phyloP scores from a whole-genome alignment of 306 rosid species.

The Cotoneaster glaucophyllus region DNA sequence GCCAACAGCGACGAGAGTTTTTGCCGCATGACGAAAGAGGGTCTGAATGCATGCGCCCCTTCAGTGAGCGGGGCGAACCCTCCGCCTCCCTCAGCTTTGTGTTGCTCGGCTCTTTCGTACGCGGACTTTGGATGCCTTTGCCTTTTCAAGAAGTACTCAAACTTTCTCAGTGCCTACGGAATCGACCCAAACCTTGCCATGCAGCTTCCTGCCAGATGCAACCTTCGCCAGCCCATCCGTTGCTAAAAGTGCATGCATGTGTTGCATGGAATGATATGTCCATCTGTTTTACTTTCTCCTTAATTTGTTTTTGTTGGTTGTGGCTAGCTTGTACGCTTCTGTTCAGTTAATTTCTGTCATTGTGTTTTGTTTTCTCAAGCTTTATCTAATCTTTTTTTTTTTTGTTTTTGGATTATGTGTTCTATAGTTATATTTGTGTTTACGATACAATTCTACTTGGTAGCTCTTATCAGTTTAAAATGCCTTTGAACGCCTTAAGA shows the following conservation, averaged over 20 bases:
- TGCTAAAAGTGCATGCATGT: conserved; percentile 14
- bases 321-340: background rate
- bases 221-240: conserved; percentile 17
- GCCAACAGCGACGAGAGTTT: background rate
- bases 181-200: conserved; percentile 40
- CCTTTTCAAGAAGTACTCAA: conserved; percentile 22
- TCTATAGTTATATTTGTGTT: background rate
- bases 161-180: conserved; percentile 18
- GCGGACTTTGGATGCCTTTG: conserved; percentile 54
- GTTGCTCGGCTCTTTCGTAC: conserved; percentile 38
- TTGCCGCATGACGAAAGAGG: conserved; percentile 25
- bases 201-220: conserved; percentile 53
- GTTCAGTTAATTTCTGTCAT: background rate
- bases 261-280: background rate
- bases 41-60: conserved; percentile 27
- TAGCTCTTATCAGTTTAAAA: too few relatives aligned
- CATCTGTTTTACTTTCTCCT: background rate
- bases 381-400: background rate
- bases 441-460: too few relatives aligned
- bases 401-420: background rate
- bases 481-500: too few relatives aligned
- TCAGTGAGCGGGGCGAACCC: conserved; percentile 28
- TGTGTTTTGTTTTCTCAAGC: background rate
- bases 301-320: background rate
- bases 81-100: conserved; percentile 17